Evolutionary conservation across 208 protist species (phyloP).

Genomic region (Crithidia bombi): DNA sequence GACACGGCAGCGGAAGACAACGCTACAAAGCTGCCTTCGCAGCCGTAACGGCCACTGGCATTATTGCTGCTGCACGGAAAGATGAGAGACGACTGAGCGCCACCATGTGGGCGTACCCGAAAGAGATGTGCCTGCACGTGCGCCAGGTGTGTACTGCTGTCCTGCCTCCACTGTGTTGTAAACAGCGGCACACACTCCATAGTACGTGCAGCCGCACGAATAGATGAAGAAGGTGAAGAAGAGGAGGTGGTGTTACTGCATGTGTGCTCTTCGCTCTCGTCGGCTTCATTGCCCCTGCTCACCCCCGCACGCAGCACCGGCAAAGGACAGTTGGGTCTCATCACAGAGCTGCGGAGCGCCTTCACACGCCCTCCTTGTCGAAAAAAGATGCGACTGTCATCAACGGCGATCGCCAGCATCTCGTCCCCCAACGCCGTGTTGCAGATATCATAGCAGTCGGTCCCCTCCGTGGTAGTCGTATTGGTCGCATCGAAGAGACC

Average conservation of each 20-base stretch:
- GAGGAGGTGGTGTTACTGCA: neutral
- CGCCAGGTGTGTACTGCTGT: slow-evolving; percentile 16
- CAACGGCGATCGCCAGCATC: slow-evolving; percentile 23
- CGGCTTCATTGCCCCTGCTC: no score
- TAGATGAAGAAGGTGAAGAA: no score
- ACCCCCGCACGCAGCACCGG: neutral
- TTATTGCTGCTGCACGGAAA: neutral
- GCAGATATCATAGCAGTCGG: neutral
- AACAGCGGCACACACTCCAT: neutral
- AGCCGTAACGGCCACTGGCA: neutral
- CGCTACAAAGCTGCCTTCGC: slow-evolving; percentile 20
- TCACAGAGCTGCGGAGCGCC: neutral
- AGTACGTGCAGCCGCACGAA: no score
- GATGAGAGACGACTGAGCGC: neutral
- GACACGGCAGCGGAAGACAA: slow-evolving; percentile 22
- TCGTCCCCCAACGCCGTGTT: neutral
- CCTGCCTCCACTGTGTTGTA: slow-evolving; percentile 22
- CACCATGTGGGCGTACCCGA: slow-evolving; percentile 18
- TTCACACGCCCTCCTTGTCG: slow-evolving; percentile 10
- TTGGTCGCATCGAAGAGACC: neutral
- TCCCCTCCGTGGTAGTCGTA: neutral
- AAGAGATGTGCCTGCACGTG: slow-evolving; percentile 17
- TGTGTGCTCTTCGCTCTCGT: neutral
- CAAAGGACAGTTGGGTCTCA: neutral
- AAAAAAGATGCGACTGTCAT: slow-evolving; percentile 27